phyloP scores from a whole-genome alignment of 1,284 basidiomycete genomes.

The Irpex sp. region DNA sequence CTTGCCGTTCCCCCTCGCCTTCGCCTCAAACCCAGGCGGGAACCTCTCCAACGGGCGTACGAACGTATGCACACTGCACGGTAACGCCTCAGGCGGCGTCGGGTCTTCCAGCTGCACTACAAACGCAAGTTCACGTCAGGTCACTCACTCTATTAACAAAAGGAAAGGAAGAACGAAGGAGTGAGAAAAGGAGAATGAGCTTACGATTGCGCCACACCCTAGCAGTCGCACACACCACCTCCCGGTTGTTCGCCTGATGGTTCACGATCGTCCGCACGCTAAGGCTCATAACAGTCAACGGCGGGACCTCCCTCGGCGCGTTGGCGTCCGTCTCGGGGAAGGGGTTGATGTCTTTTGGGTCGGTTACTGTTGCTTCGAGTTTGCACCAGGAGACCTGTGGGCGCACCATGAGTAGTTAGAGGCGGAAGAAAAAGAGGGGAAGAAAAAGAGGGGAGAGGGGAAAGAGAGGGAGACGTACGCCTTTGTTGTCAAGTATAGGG shows the following conservation, averaged over 20 bases:
- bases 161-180: not conserved
- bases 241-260: conserved; percentile 90
- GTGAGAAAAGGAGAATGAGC: conserved; percentile 25
- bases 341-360: conserved; percentile 88
- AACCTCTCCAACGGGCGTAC: conserved; percentile 93
- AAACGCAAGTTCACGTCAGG: not conserved
- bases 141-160: too few species aligned
- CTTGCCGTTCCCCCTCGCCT: conserved; percentile 59
- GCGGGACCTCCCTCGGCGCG: conserved; percentile 83
- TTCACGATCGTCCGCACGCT: conserved; percentile 92
- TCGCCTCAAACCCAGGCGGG: conserved; percentile 80
- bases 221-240: conserved; percentile 85
- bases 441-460: too few species aligned
- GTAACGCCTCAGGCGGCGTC: conserved; percentile 83
- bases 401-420: too few species aligned
- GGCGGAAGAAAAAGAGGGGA: too few species aligned
- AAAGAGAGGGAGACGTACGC: conserved; percentile 68
- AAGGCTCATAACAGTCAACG: conserved; percentile 89
- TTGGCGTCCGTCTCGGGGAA: conserved; percentile 70
- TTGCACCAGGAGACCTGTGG: conserved; percentile 97
- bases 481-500: conserved; percentile 69
- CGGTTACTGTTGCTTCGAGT: conserved; percentile 81
- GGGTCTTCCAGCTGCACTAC: conserved; percentile 86
- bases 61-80: conserved; percentile 83
- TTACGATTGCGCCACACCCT: conserved; percentile 87